A percentile compares a stretch with the other conserved stretches of the same genome.
Evolutionary conservation across 495 filamentous ascomycete genomes (phyloP).

Genomic region (Neurospora pannonica): DNA sequence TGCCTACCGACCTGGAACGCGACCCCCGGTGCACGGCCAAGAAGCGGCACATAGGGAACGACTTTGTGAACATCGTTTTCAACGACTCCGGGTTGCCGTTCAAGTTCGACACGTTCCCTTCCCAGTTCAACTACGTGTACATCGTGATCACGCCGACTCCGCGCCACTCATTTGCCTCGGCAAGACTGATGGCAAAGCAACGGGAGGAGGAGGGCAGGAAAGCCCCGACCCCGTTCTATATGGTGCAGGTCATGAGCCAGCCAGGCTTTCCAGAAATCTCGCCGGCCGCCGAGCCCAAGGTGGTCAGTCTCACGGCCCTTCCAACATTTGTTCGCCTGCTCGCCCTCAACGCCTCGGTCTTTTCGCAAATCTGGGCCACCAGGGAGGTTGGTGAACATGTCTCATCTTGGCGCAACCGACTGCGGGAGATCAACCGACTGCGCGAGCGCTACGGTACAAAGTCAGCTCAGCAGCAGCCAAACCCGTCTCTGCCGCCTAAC

Average conservation of each 20-base stretch:
- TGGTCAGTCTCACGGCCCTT: slow-evolving; percentile 69
- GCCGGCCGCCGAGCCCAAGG: slow-evolving; percentile 75
- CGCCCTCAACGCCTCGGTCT: slow-evolving; percentile 87
- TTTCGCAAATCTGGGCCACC: slow-evolving; percentile 77
- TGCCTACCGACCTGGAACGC: slow-evolving; percentile 74
- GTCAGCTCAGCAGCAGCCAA: slow-evolving; percentile 20
- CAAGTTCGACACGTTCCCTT: slow-evolving; percentile 83
- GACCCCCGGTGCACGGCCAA: slow-evolving; percentile 73
- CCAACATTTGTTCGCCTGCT: slow-evolving; percentile 84
- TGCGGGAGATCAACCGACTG: slow-evolving; percentile 74
- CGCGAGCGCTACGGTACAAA: slow-evolving; percentile 50
- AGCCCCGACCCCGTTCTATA: slow-evolving; percentile 53
- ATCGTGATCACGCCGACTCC: slow-evolving; percentile 90
- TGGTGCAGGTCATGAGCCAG: slow-evolving; percentile 74
- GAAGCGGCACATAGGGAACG: slow-evolving; percentile 94
- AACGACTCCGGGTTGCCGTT: slow-evolving; percentile 87
- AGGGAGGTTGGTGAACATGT: slow-evolving; percentile 74
- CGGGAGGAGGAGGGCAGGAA: slow-evolving; percentile 29
- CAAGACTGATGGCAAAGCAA: slow-evolving; percentile 28
- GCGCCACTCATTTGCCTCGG: slow-evolving; percentile 49
- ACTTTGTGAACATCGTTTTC: slow-evolving; percentile 96
- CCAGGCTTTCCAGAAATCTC: slow-evolving; percentile 84
- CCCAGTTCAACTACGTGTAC: slow-evolving; percentile 89
- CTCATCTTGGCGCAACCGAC: slow-evolving; percentile 79
- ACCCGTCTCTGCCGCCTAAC: slow-evolving; percentile 32